Evolutionary conservation across 257 asterid genomes (phyloP), one percentile per base, ranked within the genome.

Genomic region (Solanum bulbocastanum): DNA sequence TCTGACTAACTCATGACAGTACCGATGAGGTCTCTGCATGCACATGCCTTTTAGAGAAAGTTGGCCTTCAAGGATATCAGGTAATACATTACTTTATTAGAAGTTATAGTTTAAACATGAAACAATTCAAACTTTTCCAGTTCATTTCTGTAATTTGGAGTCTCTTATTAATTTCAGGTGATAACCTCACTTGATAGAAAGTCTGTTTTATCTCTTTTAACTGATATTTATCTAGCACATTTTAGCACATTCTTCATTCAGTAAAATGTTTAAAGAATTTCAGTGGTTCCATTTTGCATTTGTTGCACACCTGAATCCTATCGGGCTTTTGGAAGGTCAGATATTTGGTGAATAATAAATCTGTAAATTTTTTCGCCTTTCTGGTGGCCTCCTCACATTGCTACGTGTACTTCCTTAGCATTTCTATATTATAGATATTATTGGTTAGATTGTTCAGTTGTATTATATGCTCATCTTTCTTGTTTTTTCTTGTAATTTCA

Each of bases 21-120:
- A 84, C 85, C 66, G 90, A 92, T 27, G 98, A 92, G 91, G 88
- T 91, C 87, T 52, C 89, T 58, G 92, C 92, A 23, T 94, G 96
- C 89, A 83, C 88, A 16, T 87, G 82, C 84, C 90, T 94, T 89
- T 52, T 94, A 88, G 90, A 93, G 91, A 93, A 88, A 91, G 91
- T 90, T 85, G 83, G 69, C 71, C 90, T 91, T 84, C 68, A 91
- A 90, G 94, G 94, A 72, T 92, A 87, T 85, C 95, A 92, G 95
- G 95, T 92, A 91, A 84, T 81, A 40, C 87, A 88, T 78, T 76
- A 39, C 71, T 23, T 88, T 27, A 44, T 62, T 44, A 27, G 56
- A 79, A 22, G 73, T n/a, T 33, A 10, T 46, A 68, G n/a, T 39
- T 23, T 66, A 86, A 71, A 35, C 76, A 15, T 60, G 25, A 69